These are phyloP conservation scores for Sphagnum magellanicum DNA, from an alignment of 228 moss, liverwort and hornwort species.

Conservation along the genomic window DNA sequence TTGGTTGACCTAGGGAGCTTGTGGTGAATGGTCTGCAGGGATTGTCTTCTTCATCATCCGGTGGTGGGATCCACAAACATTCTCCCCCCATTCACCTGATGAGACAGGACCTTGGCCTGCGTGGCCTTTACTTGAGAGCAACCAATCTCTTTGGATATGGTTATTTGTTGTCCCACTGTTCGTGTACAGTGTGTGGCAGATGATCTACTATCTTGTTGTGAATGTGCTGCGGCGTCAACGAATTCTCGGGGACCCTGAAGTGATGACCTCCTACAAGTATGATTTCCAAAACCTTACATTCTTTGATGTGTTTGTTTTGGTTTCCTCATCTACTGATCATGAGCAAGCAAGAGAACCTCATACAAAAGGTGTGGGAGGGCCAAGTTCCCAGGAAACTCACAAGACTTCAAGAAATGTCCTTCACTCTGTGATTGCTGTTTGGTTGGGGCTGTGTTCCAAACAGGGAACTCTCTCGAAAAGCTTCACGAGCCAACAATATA, in stretches of 20 bases:
- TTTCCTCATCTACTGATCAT: no score
- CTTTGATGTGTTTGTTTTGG: no score
- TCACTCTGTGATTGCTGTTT: no score
- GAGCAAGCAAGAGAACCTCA: no score
- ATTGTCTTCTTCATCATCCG: constrained; percentile 95
- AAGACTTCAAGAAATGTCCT: no score
- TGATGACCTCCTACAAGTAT: constrained; percentile 95
- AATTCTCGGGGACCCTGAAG: constrained; percentile 83
- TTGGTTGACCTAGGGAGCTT: background rate
- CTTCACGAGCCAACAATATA: constrained; percentile 44
- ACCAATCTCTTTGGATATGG: constrained; percentile 81
- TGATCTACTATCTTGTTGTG: constrained; percentile 87
- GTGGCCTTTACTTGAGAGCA: constrained; percentile 82
- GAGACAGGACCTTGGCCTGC: constrained; percentile 99
- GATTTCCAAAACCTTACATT: background rate
- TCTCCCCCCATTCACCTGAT: constrained; percentile 76
- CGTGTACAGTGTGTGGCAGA: constrained; percentile 91
- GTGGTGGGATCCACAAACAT: constrained; percentile 99
- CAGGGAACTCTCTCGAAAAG: constrained; percentile 60
- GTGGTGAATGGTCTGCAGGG: constrained; percentile 29
- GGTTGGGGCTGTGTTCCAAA: background rate
- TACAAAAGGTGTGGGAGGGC: no score
- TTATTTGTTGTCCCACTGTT: constrained; percentile 81
- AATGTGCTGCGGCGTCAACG: constrained; percentile 86
- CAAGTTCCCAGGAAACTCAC: no score